These are phyloP conservation scores for Dichotomopilus funicola DNA, from an alignment of 2,329 filamentous ascomycete species.

Conservation along the genomic window DNA sequence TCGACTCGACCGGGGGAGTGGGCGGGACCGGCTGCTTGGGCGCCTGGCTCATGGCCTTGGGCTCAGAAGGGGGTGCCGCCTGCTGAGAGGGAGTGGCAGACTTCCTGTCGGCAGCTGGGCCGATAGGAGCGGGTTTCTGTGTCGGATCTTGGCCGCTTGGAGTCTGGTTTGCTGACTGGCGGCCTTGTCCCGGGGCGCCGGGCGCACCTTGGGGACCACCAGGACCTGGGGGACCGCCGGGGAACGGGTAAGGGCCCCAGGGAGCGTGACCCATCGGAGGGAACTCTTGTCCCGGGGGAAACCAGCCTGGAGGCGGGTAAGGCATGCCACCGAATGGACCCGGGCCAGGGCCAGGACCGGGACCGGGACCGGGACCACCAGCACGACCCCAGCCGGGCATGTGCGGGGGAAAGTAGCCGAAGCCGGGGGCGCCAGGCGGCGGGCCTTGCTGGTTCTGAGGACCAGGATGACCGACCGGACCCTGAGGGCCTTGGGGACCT, in stretches of 20 bases:
- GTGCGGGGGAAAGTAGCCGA: constrained; percentile 27
- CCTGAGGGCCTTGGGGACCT: constrained; percentile 12
- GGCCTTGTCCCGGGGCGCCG: constrained; percentile 20
- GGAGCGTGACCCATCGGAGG: constrained; percentile 28
- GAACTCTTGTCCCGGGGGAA: constrained; percentile 68
- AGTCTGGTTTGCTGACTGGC: constrained; percentile 29
- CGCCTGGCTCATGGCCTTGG: constrained; percentile 45
- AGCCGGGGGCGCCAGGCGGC: constrained; percentile 26
- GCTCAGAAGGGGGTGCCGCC: constrained; percentile 43
- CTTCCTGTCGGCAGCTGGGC: constrained; percentile 44
- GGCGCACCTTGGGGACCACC: constrained; percentile 29
- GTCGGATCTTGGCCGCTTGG: constrained; percentile 26
- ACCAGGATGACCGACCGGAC: constrained; percentile 12
- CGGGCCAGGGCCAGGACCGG: constrained; percentile 32
- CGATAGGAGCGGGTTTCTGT: constrained; percentile 45
- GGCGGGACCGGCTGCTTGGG: constrained; percentile 45
- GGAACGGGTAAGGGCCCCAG: constrained; percentile 15
- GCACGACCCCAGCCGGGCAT: constrained; percentile 28
- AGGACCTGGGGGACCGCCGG: constrained; percentile 38
- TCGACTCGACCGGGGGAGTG: constrained; percentile 61
- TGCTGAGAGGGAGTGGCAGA: constrained; percentile 39
- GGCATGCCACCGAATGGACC: constrained; percentile 57
- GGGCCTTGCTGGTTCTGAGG: constrained; percentile 20
- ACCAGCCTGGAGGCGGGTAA: constrained; percentile 74
- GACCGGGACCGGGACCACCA: constrained; percentile 31